These are phyloP conservation scores for Paecilomyces niveus DNA, from an alignment of 2,329 filamentous ascomycete species.

Conservation along the genomic window DNA sequence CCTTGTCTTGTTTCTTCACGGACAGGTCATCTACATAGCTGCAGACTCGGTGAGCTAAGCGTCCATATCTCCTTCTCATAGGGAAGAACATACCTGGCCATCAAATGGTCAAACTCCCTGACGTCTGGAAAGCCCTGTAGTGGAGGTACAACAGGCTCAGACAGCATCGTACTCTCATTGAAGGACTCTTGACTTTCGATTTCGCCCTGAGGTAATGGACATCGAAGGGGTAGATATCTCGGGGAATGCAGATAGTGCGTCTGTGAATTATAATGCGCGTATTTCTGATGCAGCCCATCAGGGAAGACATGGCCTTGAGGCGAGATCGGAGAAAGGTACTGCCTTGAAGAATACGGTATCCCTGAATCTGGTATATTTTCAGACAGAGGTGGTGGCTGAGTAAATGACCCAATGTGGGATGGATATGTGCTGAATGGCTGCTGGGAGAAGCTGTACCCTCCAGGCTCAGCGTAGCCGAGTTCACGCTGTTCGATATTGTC, in stretches of 20 bases:
- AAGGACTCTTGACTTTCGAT: conserved; percentile 40
- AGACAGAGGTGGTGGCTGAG: conserved; percentile 25
- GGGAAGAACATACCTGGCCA: conserved; percentile 31
- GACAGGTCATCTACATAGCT: conserved; percentile 46
- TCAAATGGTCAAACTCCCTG: conserved; percentile 39
- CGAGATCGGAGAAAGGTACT: conserved; percentile 23
- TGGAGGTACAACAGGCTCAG: conserved; percentile 37
- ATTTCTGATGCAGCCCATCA: conserved; percentile 23
- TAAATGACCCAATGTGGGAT: conserved; percentile 27
- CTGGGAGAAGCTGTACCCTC: conserved; percentile 24
- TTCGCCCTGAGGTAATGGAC: conserved; percentile 26
- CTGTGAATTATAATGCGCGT: conserved; percentile 24
- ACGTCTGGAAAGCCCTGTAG: conserved; percentile 40
- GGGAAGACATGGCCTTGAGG: conserved; percentile 24
- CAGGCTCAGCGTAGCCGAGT: conserved; percentile 20
- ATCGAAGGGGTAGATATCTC: conserved; percentile 28
- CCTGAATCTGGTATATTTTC: conserved; percentile 22
- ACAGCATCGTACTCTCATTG: conserved; percentile 37
- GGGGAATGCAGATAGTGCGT: conserved; percentile 24
- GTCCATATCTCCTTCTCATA: neutral
- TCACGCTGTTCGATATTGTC: conserved; percentile 24
- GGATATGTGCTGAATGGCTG: conserved; percentile 31
- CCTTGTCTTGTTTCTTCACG: conserved; percentile 46
- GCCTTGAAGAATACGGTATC: conserved; percentile 22
- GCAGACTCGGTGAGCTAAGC: neutral